These are phyloP conservation scores for Fusarium sulawesiense DNA, from an alignment of 2,329 filamentous ascomycete species.

Conservation along the genomic window DNA sequence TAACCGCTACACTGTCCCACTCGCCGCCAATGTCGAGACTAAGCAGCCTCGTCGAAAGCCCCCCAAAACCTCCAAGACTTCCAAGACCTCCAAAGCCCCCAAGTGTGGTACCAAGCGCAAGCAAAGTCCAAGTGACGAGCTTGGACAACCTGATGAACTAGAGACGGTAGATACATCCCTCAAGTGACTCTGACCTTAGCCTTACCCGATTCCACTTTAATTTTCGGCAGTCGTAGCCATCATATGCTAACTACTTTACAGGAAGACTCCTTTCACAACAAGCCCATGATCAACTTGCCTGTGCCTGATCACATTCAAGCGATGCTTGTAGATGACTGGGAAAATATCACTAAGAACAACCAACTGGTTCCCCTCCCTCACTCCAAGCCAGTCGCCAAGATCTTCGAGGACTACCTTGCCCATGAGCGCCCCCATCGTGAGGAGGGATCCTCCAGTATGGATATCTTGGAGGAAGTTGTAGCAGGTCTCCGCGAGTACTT, in stretches of 20 bases:
- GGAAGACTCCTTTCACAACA: slow-evolving; percentile 88
- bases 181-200: neutral
- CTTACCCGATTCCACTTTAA: neutral
- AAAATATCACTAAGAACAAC: slow-evolving; percentile 95
- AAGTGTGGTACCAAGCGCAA: slow-evolving; percentile 26
- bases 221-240: neutral
- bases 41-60: slow-evolving; percentile 24
- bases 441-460: slow-evolving; percentile 75
- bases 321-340: slow-evolving; percentile 97
- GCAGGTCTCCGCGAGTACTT: slow-evolving; percentile 93
- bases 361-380: slow-evolving; percentile 89
- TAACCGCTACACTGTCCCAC: slow-evolving; percentile 26
- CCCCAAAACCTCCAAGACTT: slow-evolving; percentile 4
- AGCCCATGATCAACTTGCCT: slow-evolving; percentile 86
- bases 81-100: slow-evolving; percentile 3
- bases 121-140: slow-evolving; percentile 7
- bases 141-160: neutral
- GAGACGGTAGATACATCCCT: slow-evolving; percentile 32
- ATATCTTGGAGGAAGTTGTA: slow-evolving; percentile 91
- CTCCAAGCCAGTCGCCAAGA: slow-evolving; percentile 76
- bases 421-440: slow-evolving; percentile 75
- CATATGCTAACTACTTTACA: slow-evolving; percentile 53
- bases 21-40: slow-evolving; percentile 1
- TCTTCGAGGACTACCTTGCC: slow-evolving; percentile 83
- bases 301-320: slow-evolving; percentile 93